Evolutionary conservation across 441 rosid genomes (phyloP).

Genomic region (Gossypium aridum): DNA sequence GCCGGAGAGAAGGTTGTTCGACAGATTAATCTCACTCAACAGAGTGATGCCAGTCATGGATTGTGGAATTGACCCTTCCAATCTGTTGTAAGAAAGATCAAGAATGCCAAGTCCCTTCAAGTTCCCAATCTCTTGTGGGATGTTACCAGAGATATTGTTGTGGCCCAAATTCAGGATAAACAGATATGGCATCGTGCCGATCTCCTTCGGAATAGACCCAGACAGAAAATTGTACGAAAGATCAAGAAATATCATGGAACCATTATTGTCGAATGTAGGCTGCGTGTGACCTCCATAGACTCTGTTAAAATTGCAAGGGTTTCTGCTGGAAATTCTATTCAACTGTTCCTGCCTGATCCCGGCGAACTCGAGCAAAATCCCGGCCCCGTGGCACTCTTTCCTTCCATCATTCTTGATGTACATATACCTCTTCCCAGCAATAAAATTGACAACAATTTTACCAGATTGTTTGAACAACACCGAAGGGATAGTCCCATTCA

Average conservation of each 20-base stretch:
- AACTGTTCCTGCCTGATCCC: constrained; percentile 66
- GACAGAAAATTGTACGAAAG: constrained; percentile 67
- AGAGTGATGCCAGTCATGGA: constrained; percentile 51
- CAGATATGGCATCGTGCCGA: constrained; percentile 66
- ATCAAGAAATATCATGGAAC: constrained; percentile 92
- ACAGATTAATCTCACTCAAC: constrained; percentile 72
- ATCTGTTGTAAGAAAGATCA: constrained; percentile 64
- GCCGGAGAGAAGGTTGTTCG: constrained; percentile 64
- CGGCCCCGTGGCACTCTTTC: constrained; percentile 78
- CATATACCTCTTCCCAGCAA: constrained; percentile 68
- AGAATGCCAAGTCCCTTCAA: constrained; percentile 67
- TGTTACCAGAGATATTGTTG: constrained; percentile 57
- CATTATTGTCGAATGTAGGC: constrained; percentile 75
- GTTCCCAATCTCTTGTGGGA: constrained; percentile 68
- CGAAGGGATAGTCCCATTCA: constrained; percentile 71
- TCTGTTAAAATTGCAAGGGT: constrained; percentile 68
- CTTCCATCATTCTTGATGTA: constrained; percentile 80
- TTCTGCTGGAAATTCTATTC: constrained; percentile 52
- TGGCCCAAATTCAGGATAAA: constrained; percentile 81
- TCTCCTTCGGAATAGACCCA: constrained; percentile 71
- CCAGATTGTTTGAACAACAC: constrained; percentile 86
- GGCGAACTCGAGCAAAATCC: constrained; percentile 80
- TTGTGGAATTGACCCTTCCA: constrained; percentile 56
- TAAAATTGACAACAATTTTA: constrained; percentile 68
- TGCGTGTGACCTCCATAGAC: constrained; percentile 61